Evolutionary conservation across 2,329 filamentous ascomycete species (phyloP), one percentile per base, ranked within the genome.

Genomic region (Pseudogymnoascus sp.): DNA sequence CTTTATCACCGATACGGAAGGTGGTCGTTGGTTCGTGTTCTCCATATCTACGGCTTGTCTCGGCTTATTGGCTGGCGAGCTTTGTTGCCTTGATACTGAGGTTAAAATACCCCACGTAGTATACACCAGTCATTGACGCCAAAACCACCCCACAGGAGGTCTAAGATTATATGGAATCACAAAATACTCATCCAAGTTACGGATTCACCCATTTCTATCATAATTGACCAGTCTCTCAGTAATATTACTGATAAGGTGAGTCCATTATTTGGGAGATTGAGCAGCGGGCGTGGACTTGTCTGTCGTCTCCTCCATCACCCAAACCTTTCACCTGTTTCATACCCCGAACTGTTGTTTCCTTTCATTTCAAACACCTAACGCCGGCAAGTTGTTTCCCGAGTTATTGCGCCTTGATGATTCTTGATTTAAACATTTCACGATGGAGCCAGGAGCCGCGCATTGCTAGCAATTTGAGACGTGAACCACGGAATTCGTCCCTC

Each of bases 1-100:
- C 47, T 33, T 53, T 53, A 53, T 53, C 47, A 53, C 47, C 47
- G 28, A 53, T 53, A 53, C 47, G 47, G 47, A 53, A 53, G 47
- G 47, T 53, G 47, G 47, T 33, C 28, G 28, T 53, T 53, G 9
- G 4, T 53, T 33, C 15, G 9, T 14, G 47, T 53, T 9, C 15
- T 33, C 47, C 28, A 53, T 14, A 18, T 33, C n/a, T 7, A 33
- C 47, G 47, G 47, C 15, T 53, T 33, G 47, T 11, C 28, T 53
- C 47, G 47, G 47, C 47, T 53, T 53, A 53, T 35, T 53, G 28
- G 47, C 28, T 35, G 47, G 47, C 28, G 15, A 33, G 43, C 18
- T 43, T 14, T 33, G 47, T 9, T 53, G 47, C 47, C 47, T 53
- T 33, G 33, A 7, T 14, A 53, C 33, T 20, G 28, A 53, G 47